Evolutionary conservation across 2,329 filamentous ascomycete species (phyloP).

Genomic region (Pseudogymnoascus sp.): DNA sequence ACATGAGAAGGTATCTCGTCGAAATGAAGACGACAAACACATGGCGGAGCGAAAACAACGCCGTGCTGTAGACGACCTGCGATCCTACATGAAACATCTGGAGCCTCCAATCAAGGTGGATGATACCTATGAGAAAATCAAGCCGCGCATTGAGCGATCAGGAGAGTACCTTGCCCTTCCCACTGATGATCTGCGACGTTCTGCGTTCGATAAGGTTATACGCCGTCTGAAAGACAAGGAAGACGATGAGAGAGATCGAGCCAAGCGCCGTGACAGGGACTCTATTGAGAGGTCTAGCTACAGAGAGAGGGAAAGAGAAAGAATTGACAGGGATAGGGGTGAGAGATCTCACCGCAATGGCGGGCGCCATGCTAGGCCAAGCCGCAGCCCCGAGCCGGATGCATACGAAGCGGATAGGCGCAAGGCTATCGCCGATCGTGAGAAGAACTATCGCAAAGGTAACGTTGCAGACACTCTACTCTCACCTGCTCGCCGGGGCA

Average conservation of each 20-base stretch:
- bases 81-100: slow-evolving; percentile 79
- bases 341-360: slow-evolving; percentile 57
- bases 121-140: slow-evolving; percentile 86
- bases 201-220: slow-evolving; percentile 86
- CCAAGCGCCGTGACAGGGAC: slow-evolving; percentile 51
- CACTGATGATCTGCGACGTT: slow-evolving; percentile 73
- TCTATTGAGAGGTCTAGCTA: slow-evolving; percentile 37
- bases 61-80: slow-evolving; percentile 73
- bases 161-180: slow-evolving; percentile 79
- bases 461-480: slow-evolving; percentile 59
- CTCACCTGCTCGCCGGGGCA: slow-evolving; percentile 30
- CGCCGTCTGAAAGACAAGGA: slow-evolving; percentile 87
- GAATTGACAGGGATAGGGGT: slow-evolving; percentile 46
- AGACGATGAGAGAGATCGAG: slow-evolving; percentile 67
- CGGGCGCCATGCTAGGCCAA: slow-evolving; percentile 54
- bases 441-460: slow-evolving; percentile 83
- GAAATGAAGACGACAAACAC: slow-evolving; percentile 75
- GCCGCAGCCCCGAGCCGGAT: slow-evolving; percentile 85
- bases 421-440: slow-evolving; percentile 87
- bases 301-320: slow-evolving; percentile 48
- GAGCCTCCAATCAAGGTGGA: slow-evolving; percentile 71
- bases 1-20: slow-evolving; percentile 76
- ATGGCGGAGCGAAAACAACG: slow-evolving; percentile 79
- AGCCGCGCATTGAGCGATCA: slow-evolving; percentile 67
- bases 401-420: slow-evolving; percentile 92